Percentiles rank a stretch among this genome's conserved stretches.
These are phyloP conservation scores for Logfia minima DNA, from an alignment of 129 eudicot genomes.

Conservation along the genomic window DNA sequence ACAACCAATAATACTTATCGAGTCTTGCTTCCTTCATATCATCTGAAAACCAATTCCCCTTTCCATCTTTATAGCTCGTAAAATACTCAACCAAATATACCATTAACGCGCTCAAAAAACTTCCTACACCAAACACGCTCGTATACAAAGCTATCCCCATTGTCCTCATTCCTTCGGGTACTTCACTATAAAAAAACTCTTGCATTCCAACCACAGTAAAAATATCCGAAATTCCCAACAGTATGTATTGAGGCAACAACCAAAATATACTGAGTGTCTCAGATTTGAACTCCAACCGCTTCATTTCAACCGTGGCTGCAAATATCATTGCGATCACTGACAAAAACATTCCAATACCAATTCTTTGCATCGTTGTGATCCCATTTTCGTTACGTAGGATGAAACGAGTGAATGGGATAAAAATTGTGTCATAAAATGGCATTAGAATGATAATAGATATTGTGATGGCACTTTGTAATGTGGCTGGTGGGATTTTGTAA, in stretches of 20 bases:
- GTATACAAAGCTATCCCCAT: slow-evolving; percentile 93
- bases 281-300: slow-evolving; percentile 38
- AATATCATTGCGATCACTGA: slow-evolving; percentile 86
- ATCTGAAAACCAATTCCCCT: slow-evolving; percentile 78
- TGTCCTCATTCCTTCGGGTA: slow-evolving; percentile 78
- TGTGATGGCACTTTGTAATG: slow-evolving; percentile 89
- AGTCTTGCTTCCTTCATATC: slow-evolving; percentile 83
- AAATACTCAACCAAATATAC: slow-evolving; percentile 66
- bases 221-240: slow-evolving; percentile 83
- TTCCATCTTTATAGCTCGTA: slow-evolving; percentile 38
- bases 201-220: slow-evolving; percentile 99
- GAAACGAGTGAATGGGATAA: slow-evolving; percentile 61
- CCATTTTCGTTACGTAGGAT: slow-evolving; percentile 70
- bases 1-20: slow-evolving; percentile 88
- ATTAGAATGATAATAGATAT: slow-evolving; percentile 76
- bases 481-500: slow-evolving; percentile 95
- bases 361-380: slow-evolving; percentile 75
- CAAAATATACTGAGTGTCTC: slow-evolving; percentile 61
- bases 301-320: slow-evolving; percentile 71
- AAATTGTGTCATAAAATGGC: slow-evolving; percentile 74
- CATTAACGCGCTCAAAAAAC: slow-evolving; percentile 70
- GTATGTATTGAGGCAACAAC: slow-evolving; percentile 78
- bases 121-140: slow-evolving; percentile 92
- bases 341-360: slow-evolving; percentile 87
- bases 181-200: slow-evolving; percentile 87